A percentile compares a stretch with the other conserved stretches of the same genome.
These are phyloP conservation scores for Salix purpurea DNA, from an alignment of 345 rosid genomes.

Conservation along the genomic window DNA sequence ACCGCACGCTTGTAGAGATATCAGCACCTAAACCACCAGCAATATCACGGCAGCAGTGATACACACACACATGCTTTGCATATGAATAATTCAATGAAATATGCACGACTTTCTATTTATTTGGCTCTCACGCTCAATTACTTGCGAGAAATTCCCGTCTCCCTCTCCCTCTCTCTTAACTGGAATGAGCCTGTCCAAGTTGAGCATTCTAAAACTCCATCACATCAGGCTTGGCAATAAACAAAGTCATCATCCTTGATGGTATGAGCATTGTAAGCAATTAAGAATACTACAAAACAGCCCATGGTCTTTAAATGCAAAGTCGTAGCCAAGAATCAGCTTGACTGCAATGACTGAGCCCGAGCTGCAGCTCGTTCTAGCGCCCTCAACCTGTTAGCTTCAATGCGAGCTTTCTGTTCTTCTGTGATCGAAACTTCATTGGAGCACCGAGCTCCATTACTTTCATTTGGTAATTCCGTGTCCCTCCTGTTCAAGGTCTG, in stretches of 20 bases:
- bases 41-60: no score
- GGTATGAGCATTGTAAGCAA: not conserved
- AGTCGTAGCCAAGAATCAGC: not conserved
- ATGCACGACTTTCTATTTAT: not conserved
- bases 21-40: no score
- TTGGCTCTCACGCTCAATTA: no score
- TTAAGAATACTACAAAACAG: not conserved
- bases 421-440: constrained; percentile 44
- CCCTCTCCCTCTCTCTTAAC: no score
- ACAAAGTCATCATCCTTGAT: not conserved
- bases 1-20: no score
- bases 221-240: not conserved
- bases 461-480: constrained; percentile 15
- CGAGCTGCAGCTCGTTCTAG: constrained; percentile 63
- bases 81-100: no score
- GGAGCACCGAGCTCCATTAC: constrained; percentile 14
- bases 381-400: constrained; percentile 73
- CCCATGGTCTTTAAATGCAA: not conserved
- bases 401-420: constrained; percentile 72
- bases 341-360: constrained; percentile 14
- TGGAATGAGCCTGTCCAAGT: not conserved
- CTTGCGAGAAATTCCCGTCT: no score
- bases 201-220: not conserved
- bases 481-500: not conserved
- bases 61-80: no score